Evolutionary conservation across 75 land plant species (phyloP), one percentile per base, ranked within the genome.

Genomic region (Azolla pinnata): DNA sequence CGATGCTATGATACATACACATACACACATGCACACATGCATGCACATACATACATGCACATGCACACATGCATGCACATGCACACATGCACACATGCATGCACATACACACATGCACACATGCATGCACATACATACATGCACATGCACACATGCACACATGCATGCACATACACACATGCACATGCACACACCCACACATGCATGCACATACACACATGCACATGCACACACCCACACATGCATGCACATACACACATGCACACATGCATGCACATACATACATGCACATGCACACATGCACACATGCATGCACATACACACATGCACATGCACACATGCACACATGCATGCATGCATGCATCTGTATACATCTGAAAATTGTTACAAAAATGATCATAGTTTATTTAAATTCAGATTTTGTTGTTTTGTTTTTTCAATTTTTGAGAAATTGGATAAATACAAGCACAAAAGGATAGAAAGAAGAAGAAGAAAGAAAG

Each of bases 21-120:
- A 48, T 18, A 48, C 51, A 48, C 51, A 48, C 51, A 48, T 18
- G 19, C 51, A 48, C 51, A 48, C 21, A 48, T 20, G 19, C 51
- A 48, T 20, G 19, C 51, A 48, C 51, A 48, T 18, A 48, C 51
- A 48, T 18, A 48, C 51, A 48, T 18, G 19, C 51, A 48, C 4
- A 20, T 8, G 7, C 51, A 48, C 51, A 48, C 19, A 48, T 48
- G 19, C 51, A 48, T 20, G 19, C 51, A 48, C 21, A 48, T 20
- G 19, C 21, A 48, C 51, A 48, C 21, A 48, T 20, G 19, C 14
- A 48, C 14, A 48, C 51, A 48, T 20, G 19, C 21, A 48, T 20
- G 19, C 21, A 48, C 51, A 48, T 20, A 48, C 51, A 8, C 51
- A 48, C 21, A 48, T 20, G 21, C 21, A 48, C 19, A 18, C 51